A percentile compares a stretch with the other conserved stretches of the same genome.
Conservation (phyloP, 176 grass and related monocot genomes). For the Paspalum notatum region DNA sequence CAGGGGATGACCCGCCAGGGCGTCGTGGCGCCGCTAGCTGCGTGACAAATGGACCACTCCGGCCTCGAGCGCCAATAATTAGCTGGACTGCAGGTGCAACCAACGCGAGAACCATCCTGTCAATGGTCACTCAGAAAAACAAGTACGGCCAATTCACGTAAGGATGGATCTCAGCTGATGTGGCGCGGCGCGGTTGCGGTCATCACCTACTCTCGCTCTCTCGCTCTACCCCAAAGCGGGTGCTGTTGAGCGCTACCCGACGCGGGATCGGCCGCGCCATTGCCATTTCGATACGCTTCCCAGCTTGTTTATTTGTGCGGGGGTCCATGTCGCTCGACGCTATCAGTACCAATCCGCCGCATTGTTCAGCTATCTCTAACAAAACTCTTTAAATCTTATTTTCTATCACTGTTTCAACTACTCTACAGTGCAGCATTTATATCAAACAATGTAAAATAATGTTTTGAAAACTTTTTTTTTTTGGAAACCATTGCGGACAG, state of each 20-base stretch:
- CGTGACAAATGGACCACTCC: constrained; percentile 41
- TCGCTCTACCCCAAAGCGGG: neutral
- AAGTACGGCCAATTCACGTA: neutral
- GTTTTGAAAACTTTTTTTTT: no score
- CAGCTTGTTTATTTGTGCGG: neutral
- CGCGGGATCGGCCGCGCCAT: neutral
- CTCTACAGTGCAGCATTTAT: no score
- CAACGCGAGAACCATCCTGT: constrained; percentile 9
- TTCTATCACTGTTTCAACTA: no score
- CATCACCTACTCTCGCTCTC: neutral
- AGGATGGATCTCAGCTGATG: constrained; percentile 43
- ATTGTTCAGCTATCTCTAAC: no score
- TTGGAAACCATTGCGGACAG: no score
- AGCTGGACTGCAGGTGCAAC: constrained; percentile 10
- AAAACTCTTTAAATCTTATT: no score
- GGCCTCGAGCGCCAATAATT: neutral
- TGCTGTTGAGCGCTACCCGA: neutral
- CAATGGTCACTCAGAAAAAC: neutral
- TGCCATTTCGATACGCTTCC: constrained; percentile 29
- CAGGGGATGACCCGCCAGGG: constrained; percentile 12
- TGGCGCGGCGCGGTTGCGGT: neutral
- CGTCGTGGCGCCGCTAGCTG: neutral
- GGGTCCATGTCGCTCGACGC: neutral
- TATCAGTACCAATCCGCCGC: no score
- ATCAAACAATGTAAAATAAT: no score